These are phyloP conservation scores for Pleurotus sapidus DNA, from an alignment of 768 basidiomycete species.

Conservation along the genomic window DNA sequence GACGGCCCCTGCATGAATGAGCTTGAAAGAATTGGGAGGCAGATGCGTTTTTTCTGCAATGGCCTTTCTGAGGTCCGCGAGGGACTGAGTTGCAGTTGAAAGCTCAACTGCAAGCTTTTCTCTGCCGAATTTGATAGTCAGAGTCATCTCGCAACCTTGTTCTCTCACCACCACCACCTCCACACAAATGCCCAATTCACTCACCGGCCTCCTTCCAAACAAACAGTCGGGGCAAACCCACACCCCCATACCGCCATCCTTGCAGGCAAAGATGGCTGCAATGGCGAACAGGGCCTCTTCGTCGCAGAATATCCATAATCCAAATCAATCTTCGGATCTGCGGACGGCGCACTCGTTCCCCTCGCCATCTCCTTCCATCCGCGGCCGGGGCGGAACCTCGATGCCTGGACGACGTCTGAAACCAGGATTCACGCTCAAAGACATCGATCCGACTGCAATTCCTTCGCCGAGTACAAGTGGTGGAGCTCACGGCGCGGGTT, in stretches of 20 bases:
- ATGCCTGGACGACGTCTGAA: conserved; percentile 45
- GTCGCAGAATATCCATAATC: conserved; percentile 34
- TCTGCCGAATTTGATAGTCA: conserved; percentile 45
- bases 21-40: conserved; percentile 68
- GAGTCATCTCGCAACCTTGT: conserved; percentile 27
- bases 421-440: conserved; percentile 60
- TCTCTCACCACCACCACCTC: conserved; percentile 7
- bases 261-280: conserved; percentile 93
- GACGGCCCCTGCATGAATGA: conserved; percentile 88
- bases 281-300: conserved; percentile 39
- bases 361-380: conserved; percentile 17
- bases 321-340: conserved; percentile 22
- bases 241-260: conserved; percentile 80
- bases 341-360: conserved; percentile 33
- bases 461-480: conserved; percentile 38
- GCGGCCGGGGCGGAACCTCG: conserved; percentile 19
- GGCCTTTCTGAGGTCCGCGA: conserved; percentile 23
- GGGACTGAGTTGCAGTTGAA: conserved; percentile 7
- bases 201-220: conserved; percentile 44
- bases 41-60: conserved; percentile 78
- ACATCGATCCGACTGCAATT: conserved; percentile 47
- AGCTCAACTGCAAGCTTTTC: conserved; percentile 20
- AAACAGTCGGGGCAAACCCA: conserved; percentile 31
- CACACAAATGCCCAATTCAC: conserved; percentile 16
- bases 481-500: conserved; percentile 61